Conservation (phyloP, 2,329 filamentous ascomycete genomes). For the Decorospora gaudefroyi region DNA sequence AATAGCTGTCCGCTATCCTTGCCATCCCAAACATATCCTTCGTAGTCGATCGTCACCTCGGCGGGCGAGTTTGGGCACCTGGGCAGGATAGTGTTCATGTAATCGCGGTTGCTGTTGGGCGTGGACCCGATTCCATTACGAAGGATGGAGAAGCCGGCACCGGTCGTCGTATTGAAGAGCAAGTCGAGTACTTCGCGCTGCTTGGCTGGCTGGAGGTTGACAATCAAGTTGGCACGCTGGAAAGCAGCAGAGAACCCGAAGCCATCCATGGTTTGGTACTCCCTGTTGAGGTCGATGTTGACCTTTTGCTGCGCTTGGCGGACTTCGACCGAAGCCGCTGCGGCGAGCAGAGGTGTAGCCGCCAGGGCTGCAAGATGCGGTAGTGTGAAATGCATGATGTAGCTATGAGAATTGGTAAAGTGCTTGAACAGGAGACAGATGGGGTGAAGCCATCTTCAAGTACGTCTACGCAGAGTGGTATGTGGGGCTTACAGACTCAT, state of each 20-base stretch:
- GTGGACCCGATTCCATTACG: conserved; percentile 55
- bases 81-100: conserved; percentile 39
- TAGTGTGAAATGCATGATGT: conserved; percentile 17
- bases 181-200: conserved; percentile 51
- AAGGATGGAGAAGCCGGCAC: conserved; percentile 53
- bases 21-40: conserved; percentile 34
- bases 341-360: conserved; percentile 12
- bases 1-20: conserved; percentile 55
- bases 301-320: conserved; percentile 38
- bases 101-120: conserved; percentile 49
- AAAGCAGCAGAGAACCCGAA: conserved; percentile 55
- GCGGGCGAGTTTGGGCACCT: conserved; percentile 30
- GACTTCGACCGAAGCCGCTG: conserved; percentile 15
- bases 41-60: conserved; percentile 12
- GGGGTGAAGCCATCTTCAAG: not conserved
- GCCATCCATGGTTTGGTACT: conserved; percentile 54
- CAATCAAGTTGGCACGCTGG: conserved; percentile 53
- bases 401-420: not conserved
- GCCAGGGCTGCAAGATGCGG: conserved; percentile 18
- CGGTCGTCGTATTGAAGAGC: conserved; percentile 53
- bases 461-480: not conserved
- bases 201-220: conserved; percentile 49
- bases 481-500: conserved; percentile 6
- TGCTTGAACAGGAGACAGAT: not conserved
- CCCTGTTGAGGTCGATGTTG: conserved; percentile 50